phyloP scores from a whole-genome alignment of 75 land plant genomes.

The Cryptomeria japonica region DNA sequence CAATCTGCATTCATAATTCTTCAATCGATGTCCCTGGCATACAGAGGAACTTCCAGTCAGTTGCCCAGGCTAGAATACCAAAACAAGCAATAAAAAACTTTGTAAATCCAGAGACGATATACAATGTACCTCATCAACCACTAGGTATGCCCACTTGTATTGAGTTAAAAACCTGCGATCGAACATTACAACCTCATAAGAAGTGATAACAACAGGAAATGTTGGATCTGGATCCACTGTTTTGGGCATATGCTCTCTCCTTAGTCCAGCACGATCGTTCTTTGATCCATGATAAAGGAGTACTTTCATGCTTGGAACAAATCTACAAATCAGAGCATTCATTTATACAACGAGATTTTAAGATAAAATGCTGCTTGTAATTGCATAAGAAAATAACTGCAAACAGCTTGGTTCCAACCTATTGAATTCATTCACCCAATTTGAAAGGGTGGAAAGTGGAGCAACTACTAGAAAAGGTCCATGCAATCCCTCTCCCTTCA shows the following conservation, averaged over 20 bases:
- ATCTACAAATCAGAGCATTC: conserved; percentile 18
- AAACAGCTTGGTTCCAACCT: conserved; percentile 19
- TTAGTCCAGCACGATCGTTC: conserved; percentile 22
- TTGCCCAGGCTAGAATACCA: background rate
- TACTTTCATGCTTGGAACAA: conserved; percentile 34
- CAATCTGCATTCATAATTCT: conserved; percentile 44
- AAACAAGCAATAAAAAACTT: background rate
- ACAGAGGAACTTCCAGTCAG: background rate
- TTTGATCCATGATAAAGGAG: conserved; percentile 49
- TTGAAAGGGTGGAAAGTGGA: conserved; percentile 50
- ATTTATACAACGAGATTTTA: background rate
- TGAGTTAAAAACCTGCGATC: conserved; percentile 25
- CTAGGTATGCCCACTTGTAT: conserved; percentile 41
- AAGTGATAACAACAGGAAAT: conserved; percentile 41
- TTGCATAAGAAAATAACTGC: background rate
- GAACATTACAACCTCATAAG: conserved; percentile 45
- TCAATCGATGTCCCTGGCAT: conserved; percentile 47
- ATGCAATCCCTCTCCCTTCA: conserved; percentile 40
- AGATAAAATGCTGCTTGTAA: background rate
- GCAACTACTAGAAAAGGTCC: conserved; percentile 52
- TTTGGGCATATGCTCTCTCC: conserved; percentile 29
- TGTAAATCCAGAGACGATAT: background rate
- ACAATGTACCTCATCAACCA: conserved; percentile 42
- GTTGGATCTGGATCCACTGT: background rate
- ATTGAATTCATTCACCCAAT: conserved; percentile 43